phyloP scores from a whole-genome alignment of 257 asterid genomes.

The Rauvolfia tetraphylla region DNA sequence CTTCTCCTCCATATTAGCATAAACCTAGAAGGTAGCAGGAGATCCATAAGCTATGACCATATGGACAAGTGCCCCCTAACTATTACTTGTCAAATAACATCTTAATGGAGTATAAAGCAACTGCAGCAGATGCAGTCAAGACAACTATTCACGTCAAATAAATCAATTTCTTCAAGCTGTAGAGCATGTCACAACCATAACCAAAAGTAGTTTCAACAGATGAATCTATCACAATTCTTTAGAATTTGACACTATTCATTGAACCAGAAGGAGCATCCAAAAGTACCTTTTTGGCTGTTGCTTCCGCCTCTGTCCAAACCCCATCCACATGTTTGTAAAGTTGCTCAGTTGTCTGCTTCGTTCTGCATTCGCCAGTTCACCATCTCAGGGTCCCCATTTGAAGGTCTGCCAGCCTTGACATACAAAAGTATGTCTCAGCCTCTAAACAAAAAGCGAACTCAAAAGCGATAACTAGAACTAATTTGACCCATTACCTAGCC shows the following conservation, averaged over 20 bases:
- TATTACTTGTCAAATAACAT: background rate
- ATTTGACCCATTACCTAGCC: conserved; percentile 53
- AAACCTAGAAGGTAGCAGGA: conserved; percentile 41
- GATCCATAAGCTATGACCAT: background rate
- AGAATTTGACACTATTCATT: conserved; percentile 4
- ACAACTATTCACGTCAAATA: background rate
- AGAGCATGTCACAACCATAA: background rate
- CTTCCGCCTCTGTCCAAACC: conserved; percentile 90
- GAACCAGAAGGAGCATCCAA: background rate
- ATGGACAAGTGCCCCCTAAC: background rate
- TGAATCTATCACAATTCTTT: background rate
- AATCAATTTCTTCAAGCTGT: background rate
- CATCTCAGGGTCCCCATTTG: conserved; percentile 84
- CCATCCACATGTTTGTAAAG: conserved; percentile 93
- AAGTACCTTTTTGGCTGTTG: conserved; percentile 76
- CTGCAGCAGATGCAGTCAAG: background rate
- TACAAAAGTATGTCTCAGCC: conserved; percentile 99
- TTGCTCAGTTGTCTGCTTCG: conserved; percentile 93
- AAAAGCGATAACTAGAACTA: conserved; percentile 20
- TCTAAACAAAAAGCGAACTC: conserved; percentile 26
- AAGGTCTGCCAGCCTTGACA: conserved; percentile 98
- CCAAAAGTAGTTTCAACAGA: background rate
- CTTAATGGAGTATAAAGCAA: background rate
- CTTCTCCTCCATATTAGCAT: conserved; percentile 72
- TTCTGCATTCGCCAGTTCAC: conserved; percentile 99